Conservation (phyloP, 441 rosid species). For the Corymbia citriodora region DNA sequence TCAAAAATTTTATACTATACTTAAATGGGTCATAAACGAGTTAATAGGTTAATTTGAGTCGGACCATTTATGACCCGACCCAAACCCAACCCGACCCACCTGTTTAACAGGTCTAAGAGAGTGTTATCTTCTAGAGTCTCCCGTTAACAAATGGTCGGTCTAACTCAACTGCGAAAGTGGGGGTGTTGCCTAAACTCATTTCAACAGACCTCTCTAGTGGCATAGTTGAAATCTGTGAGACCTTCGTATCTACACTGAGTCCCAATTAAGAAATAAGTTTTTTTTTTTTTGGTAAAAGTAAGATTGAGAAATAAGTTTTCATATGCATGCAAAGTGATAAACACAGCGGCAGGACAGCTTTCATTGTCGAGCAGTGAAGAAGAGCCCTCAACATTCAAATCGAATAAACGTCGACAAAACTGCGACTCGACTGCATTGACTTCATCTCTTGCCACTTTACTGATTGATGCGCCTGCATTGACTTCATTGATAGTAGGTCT, state of each 20-base stretch:
- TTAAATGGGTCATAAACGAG: no score
- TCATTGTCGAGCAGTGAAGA: not conserved
- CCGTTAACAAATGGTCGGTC: not conserved
- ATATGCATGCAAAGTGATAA: not conserved
- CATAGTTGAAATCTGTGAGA: not conserved
- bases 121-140: not conserved
- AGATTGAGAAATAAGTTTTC: not conserved
- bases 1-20: no score
- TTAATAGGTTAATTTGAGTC: no score
- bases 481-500: no score
- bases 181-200: not conserved
- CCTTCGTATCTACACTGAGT: not conserved
- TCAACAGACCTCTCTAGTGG: not conserved
- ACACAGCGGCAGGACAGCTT: not conserved
- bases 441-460: no score
- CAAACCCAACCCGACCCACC: no score
- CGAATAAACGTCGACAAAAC: not conserved
- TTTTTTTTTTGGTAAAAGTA: no score
- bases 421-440: no score
- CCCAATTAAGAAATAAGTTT: not conserved
- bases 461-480: no score
- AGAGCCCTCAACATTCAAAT: not conserved
- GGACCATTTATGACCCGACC: no score
- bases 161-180: not conserved
- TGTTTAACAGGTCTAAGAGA: no score